Evolutionary conservation across 2,329 filamentous ascomycete species (phyloP), one percentile per base, ranked within the genome.

Genomic region (Colletotrichum sp.): DNA sequence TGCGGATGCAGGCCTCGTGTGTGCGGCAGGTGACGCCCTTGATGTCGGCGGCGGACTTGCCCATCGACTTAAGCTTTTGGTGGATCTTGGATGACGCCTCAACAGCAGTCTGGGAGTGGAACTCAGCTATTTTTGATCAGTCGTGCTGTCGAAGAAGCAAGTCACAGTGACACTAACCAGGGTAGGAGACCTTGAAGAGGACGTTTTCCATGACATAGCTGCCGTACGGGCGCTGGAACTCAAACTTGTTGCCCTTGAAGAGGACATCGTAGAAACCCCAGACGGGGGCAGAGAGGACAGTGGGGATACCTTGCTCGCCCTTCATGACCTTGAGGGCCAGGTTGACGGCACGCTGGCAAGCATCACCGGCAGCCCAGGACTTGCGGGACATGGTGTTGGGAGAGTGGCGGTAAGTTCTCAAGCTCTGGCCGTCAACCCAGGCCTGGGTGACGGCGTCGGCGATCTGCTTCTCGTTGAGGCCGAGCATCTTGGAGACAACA

Each of bases 121-220:
- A 99, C 85, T 99, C 96, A 82, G 96, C 96, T 83, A 26, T n/a
- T 12, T 15, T 13, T 13, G 13, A 38, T 76, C 32, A 76, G 58
- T 28, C 26, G 26, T 18, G 24, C 7, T 52, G 30, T 26, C 10
- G n/a, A 71, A 30, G 67, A 12, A 21, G 21, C 26, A 13, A 36
- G 13, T 28, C 2, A n/a, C 8, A 21, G 57, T 32, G 24, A 30
- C 48, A 84, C 91, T 84, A 89, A 95, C 94, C 94, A 83, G 96
- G 96, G 86, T 98, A 99, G 61, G 97, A 99, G 77, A 99, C 97
- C 92, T 99, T 99, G 94, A 99, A 99, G 78, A 99, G 93, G 77
- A 99, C 96, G 83, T 99, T 99, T 92, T 99, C 97, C 97, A 99
- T 99, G 80, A 99, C 97, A 86, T 99, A 99, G 90, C 94, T 98